A percentile compares a stretch with the other conserved stretches of the same genome.
These are phyloP conservation scores for Ganoderma leucocontextum DNA, from an alignment of 1,284 basidiomycete species.

Conservation along the genomic window DNA sequence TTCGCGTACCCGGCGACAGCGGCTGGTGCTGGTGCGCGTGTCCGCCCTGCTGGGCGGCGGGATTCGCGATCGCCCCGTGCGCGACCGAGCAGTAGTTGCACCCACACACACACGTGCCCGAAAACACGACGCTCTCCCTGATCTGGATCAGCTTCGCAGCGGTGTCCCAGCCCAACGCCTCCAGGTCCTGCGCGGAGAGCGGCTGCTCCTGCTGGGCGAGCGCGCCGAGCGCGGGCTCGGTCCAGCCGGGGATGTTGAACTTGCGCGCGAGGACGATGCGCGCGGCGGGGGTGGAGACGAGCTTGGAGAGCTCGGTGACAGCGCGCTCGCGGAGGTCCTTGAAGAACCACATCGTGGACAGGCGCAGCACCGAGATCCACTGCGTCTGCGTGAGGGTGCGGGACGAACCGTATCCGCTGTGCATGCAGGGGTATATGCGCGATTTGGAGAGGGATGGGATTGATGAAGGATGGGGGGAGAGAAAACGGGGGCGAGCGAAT, in stretches of 20 bases:
- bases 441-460: neutral
- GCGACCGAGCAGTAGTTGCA: constrained; percentile 27
- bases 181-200: constrained; percentile 21
- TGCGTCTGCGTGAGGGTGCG: constrained; percentile 14
- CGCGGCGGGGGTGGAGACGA: constrained; percentile 18
- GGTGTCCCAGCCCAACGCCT: constrained; percentile 25
- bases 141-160: constrained; percentile 26
- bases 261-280: constrained; percentile 28
- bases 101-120: constrained; percentile 17
- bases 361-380: constrained; percentile 23
- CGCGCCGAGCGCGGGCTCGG: constrained; percentile 26
- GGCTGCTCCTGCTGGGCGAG: constrained; percentile 25
- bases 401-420: constrained; percentile 16
- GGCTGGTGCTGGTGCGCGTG: constrained; percentile 1
- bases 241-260: constrained; percentile 24
- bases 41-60: neutral
- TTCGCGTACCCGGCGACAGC: neutral
- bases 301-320: constrained; percentile 19
- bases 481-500: neutral
- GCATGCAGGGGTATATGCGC: neutral
- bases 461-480: neutral
- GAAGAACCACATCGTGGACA: constrained; percentile 23
- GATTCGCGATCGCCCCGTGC: constrained; percentile 13
- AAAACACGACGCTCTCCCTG: constrained; percentile 25
- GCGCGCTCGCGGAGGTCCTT: constrained; percentile 16